Conservation (phyloP, 331 rosid genomes). For the Acacia concinna region DNA sequence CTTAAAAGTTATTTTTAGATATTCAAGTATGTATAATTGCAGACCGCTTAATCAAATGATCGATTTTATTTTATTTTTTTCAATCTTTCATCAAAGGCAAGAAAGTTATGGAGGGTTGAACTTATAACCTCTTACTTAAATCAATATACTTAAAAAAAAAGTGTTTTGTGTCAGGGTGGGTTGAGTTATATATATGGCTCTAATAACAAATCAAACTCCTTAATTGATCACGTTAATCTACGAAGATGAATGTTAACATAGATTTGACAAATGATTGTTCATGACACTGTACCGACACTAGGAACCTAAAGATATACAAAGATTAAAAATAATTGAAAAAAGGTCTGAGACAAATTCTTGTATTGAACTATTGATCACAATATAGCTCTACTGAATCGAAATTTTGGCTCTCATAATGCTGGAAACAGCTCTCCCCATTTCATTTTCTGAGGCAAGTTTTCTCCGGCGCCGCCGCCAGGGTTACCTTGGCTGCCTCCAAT, state of each 20-base stretch:
- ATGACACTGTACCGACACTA: not conserved
- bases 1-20: too few relatives aligned
- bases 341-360: not conserved
- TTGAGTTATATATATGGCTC: too few relatives aligned
- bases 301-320: not conserved
- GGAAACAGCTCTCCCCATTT: slow-evolving; percentile 51
- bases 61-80: too few relatives aligned
- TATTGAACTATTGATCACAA: not conserved
- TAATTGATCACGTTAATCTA: not conserved
- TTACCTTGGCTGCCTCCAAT: slow-evolving; percentile 29
- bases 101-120: too few relatives aligned
- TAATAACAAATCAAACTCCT: not conserved
- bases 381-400: not conserved
- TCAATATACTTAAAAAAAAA: too few relatives aligned
- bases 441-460: slow-evolving; percentile 37
- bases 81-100: too few relatives aligned
- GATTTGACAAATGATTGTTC: not conserved
- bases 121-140: too few relatives aligned
- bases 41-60: not conserved
- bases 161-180: too few relatives aligned
- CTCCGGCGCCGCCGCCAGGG: slow-evolving; percentile 26
- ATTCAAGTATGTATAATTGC: not conserved
- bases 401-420: not conserved
- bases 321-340: not conserved
- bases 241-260: not conserved